Evolutionary conservation across 805 yeast genomes (phyloP), one percentile per base, ranked within the genome.

Genomic region (Torulaspora franciscae): DNA sequence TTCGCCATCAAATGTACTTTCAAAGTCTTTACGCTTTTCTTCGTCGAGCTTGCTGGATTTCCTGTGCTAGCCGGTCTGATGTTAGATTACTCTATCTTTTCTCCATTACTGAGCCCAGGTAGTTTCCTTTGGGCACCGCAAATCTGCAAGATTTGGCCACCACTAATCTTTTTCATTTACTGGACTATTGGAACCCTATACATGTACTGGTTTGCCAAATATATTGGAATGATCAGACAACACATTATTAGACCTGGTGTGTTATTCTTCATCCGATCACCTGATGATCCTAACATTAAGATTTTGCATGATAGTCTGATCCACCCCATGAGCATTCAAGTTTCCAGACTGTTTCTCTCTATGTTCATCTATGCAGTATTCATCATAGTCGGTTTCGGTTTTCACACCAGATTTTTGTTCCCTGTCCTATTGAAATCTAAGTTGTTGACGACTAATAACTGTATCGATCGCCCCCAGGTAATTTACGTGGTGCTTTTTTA

Each of bases 201-300:
- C 69, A 90, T 93, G 98, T 81, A 83, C 50, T 71, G 79, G 56
- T 81, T 93, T 68, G 95, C 97, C 1, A 68, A 84, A 39, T 91
- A 80, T 65, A 89, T 91, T 25, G 85, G 95, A 14, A 83, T 89
- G 89, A 75, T 82, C 15, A 74, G 99, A 49, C 69, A 75, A 36
- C 67, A 71, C 47, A 80, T 88, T 32, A 73, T 91, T 47, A 76
- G 99, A 45, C 83, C 85, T 0, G 99, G 99, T 9, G 96, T 87
- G 7, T 70, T 93, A 37, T 93, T 80, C 63, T 93, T 93, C 68
- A 85, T 93, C 48, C 76, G 96, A 55, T 88, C 95, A 17, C 96
- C 96, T 4, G 96, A 89, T 55, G 97, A 93, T 61, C 96, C 95
- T 32, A 84, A 86, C 55, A 81, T 88, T 37, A 79, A 91, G 52